A percentile compares a stretch with the other conserved stretches of the same genome.
Conservation (phyloP, 1,284 basidiomycete genomes). For the Psilocybe mexicana region DNA sequence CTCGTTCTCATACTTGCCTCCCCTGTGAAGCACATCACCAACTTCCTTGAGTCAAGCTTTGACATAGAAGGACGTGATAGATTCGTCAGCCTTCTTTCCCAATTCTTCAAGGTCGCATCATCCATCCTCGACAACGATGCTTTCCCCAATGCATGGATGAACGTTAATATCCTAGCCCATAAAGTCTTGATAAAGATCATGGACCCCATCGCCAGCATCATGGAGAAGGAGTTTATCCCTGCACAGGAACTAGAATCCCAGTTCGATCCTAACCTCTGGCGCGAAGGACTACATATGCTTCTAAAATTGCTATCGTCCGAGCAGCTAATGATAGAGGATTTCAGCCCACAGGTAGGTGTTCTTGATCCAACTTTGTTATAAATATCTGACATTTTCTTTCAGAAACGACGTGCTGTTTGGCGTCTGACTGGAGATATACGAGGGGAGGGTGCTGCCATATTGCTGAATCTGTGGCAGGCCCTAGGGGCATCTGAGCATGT, state of each 20-base stretch:
- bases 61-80: conserved; percentile 88
- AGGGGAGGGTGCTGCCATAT: conserved; percentile 87
- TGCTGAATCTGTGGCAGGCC: conserved; percentile 86
- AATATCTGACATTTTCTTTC: conserved; percentile 13
- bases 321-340: conserved; percentile 92
- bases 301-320: conserved; percentile 87
- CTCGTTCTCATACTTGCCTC: conserved; percentile 82
- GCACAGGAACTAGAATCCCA: conserved; percentile 57
- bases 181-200: conserved; percentile 88
- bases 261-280: conserved; percentile 85
- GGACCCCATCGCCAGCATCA: conserved; percentile 76
- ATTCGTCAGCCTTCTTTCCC: conserved; percentile 68
- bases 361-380: background rate
- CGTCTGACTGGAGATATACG: conserved; percentile 92
- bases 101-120: conserved; percentile 80
- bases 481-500: conserved; percentile 76
- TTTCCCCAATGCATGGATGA: conserved; percentile 92
- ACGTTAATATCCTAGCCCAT: conserved; percentile 88
- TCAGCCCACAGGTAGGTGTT: conserved; percentile 77
- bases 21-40: conserved; percentile 75
- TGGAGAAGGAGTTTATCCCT: conserved; percentile 85
- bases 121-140: conserved; percentile 89
- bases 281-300: conserved; percentile 78
- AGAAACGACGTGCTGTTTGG: conserved; percentile 96
- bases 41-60: conserved; percentile 77